A percentile compares a stretch with the other conserved stretches of the same genome.
Conservation (phyloP, 2,329 filamentous ascomycete genomes). For the Phialemoniopsis sp. region DNA sequence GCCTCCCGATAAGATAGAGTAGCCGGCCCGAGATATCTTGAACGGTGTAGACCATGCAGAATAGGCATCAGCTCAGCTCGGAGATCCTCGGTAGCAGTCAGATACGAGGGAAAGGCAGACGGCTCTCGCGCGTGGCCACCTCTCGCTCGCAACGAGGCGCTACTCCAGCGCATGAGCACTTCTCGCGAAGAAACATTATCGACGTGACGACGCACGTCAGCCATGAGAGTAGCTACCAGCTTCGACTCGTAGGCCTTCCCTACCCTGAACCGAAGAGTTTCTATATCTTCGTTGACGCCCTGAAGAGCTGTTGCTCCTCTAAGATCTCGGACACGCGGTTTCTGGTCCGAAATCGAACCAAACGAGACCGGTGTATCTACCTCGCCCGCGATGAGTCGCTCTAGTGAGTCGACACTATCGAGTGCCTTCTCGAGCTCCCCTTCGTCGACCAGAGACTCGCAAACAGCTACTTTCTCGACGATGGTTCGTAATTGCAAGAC, state of each 20-base stretch:
- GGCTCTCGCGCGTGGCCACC: constrained; percentile 63
- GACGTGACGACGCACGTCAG: constrained; percentile 77
- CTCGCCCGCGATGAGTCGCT: constrained; percentile 76
- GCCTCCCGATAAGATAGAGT: constrained; percentile 82
- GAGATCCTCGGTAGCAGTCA: constrained; percentile 67
- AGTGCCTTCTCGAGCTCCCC: constrained; percentile 82
- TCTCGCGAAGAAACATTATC: constrained; percentile 66
- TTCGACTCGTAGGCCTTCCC: constrained; percentile 82
- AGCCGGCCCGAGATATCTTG: constrained; percentile 74
- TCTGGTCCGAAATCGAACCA: constrained; percentile 38
- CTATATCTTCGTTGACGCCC: constrained; percentile 73
- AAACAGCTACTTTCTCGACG: constrained; percentile 68
- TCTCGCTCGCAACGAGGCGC: constrained; percentile 67
- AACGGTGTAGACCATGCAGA: constrained; percentile 75
- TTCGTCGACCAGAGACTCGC: constrained; percentile 76
- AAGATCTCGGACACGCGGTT: constrained; percentile 47
- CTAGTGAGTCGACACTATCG: constrained; percentile 70
- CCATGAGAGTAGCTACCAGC: constrained; percentile 73
- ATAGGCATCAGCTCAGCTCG: constrained; percentile 66
- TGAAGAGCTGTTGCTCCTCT: constrained; percentile 74
- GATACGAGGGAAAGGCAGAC: constrained; percentile 72
- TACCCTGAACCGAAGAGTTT: constrained; percentile 71
- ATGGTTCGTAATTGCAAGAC: constrained; percentile 79
- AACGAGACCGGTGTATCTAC: constrained; percentile 28
- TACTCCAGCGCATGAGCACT: constrained; percentile 82